phyloP scores from a whole-genome alignment of 1,139 yeast species.

The Nakaseomyces sp. region DNA sequence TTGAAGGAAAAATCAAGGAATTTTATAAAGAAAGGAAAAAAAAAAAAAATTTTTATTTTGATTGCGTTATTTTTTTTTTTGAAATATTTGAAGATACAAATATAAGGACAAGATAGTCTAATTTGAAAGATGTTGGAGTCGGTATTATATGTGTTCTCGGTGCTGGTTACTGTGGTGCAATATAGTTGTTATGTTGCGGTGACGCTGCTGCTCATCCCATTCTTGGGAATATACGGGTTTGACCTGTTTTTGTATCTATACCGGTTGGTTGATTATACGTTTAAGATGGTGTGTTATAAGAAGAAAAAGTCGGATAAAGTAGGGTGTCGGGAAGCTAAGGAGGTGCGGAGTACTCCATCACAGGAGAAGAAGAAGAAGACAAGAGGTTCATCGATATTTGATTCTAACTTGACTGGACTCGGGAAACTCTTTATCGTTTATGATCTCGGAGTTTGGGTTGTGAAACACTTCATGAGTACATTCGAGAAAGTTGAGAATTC shows the following conservation, averaged over 20 bases:
- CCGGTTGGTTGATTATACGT: conserved; percentile 6
- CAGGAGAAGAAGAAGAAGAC: no score
- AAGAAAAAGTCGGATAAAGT: background rate
- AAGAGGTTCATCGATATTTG: background rate
- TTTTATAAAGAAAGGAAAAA: no score
- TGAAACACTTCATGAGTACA: background rate
- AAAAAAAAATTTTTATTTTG: no score
- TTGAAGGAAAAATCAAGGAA: no score
- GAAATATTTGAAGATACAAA: background rate
- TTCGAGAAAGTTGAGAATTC: background rate
- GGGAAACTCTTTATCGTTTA: conserved; percentile 4
- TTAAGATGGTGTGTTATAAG: background rate
- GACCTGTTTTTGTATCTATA: conserved; percentile 11
- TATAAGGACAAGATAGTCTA: background rate
- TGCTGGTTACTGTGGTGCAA: conserved; percentile 6
- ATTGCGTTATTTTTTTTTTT: no score
- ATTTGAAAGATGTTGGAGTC: background rate
- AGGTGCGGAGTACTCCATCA: background rate
- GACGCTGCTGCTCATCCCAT: conserved; percentile 7
- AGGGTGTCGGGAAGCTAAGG: background rate
- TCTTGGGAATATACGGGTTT: conserved; percentile 9
- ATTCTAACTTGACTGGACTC: background rate
- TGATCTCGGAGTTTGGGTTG: conserved; percentile 1
- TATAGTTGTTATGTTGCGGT: conserved; percentile 7
- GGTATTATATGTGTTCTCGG: background rate